These are phyloP conservation scores for Ustilago shanxiensis DNA, from an alignment of 1,284 basidiomycete species.

Conservation along the genomic window DNA sequence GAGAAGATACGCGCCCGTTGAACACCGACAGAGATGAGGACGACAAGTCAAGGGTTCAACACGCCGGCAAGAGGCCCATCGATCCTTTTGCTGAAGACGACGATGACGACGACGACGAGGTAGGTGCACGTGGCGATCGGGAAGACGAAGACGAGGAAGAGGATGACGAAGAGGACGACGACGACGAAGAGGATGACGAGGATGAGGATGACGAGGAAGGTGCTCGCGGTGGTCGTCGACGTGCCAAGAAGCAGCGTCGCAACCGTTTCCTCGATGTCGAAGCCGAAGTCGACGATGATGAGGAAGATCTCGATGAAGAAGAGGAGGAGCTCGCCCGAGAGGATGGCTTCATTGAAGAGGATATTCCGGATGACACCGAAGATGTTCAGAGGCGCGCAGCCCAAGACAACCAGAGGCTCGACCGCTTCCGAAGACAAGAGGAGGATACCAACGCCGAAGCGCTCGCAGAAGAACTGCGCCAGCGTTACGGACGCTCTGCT, in stretches of 20 bases:
- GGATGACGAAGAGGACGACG: constrained; percentile 64
- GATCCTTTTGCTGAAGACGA: constrained; percentile 54
- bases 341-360: constrained; percentile 82
- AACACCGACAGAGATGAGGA: constrained; percentile 1
- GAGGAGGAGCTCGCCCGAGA: constrained; percentile 69
- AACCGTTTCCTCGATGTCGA: constrained; percentile 94
- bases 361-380: constrained; percentile 77
- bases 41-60: constrained; percentile 22
- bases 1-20: constrained; percentile 17
- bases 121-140: constrained; percentile 43
- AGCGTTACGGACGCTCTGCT: constrained; percentile 78
- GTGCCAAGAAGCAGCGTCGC: constrained; percentile 58
- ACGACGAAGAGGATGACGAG: constrained; percentile 62
- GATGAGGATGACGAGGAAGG: constrained; percentile 57
- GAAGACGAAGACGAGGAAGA: constrained; percentile 57
- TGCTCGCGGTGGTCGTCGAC: constrained; percentile 40
- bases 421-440: constrained; percentile 80
- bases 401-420: constrained; percentile 80
- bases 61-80: constrained; percentile 36
- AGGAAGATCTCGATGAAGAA: constrained; percentile 69
- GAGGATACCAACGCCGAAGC: constrained; percentile 87
- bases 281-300: constrained; percentile 83
- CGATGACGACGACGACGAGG: constrained; percentile 52
- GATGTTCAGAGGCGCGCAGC: constrained; percentile 75
- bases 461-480: constrained; percentile 85